Conservation (phyloP, 108 stramenopile species). For the Epipyxis sp. region DNA sequence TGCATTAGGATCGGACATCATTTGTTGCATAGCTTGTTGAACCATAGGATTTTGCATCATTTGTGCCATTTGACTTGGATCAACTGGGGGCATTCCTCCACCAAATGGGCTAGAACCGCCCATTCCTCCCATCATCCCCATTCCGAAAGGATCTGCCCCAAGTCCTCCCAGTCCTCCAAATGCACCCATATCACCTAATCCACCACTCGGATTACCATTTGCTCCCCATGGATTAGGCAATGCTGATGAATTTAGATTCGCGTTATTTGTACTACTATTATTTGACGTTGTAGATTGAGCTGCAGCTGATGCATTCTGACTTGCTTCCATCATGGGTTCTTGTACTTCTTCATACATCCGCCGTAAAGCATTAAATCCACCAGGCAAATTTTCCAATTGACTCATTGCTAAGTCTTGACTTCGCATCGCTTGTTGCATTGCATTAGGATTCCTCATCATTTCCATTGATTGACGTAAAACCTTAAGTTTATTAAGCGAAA, state of each 20-base stretch:
- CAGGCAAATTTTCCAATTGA: constrained; percentile 87
- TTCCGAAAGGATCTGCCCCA: neutral
- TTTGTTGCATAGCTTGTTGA: constrained; percentile 65
- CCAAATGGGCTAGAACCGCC: neutral
- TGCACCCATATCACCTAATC: neutral
- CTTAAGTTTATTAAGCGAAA: no score
- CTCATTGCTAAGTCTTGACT: constrained; percentile 89
- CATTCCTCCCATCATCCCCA: constrained; percentile 6
- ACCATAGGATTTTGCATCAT: constrained; percentile 15
- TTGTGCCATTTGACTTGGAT: neutral
- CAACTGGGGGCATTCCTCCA: neutral
- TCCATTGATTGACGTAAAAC: constrained; percentile 78
- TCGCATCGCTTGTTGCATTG: constrained; percentile 70
- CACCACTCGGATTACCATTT: neutral
- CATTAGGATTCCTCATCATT: constrained; percentile 85
- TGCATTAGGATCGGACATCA: constrained; percentile 68
- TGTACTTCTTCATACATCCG: constrained; percentile 90
- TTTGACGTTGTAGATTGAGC: neutral
- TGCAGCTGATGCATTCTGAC: constrained; percentile 40
- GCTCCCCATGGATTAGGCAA: constrained; percentile 97
- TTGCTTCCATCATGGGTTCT: constrained; percentile 90
- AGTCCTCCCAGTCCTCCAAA: neutral
- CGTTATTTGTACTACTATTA: constrained; percentile 20
- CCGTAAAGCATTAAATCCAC: constrained; percentile 80
- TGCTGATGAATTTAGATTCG: constrained; percentile 56